Conservation (phyloP, 192 early-diverging fungal genomes). For the Neocallimastix lanati region DNA sequence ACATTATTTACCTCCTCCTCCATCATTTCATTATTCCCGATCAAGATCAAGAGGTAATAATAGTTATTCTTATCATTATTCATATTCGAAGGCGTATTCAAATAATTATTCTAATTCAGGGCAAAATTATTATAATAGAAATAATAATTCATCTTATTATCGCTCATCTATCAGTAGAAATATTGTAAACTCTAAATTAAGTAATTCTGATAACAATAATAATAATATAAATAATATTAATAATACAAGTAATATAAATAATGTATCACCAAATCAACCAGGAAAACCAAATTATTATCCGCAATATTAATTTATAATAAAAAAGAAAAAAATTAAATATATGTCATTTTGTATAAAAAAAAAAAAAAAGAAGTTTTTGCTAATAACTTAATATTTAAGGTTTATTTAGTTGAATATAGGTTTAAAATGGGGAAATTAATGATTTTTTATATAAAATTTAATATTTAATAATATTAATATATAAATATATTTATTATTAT, state of each 20-base stretch:
- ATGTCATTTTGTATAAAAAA: neutral
- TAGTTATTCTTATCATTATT: neutral
- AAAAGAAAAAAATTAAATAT: no score
- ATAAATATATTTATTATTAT: no score
- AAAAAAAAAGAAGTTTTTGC: no score
- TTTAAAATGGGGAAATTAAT: no score
- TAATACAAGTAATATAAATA: neutral
- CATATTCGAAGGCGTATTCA: neutral
- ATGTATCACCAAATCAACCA: no score
- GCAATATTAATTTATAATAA: no score
- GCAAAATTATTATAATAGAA: neutral
- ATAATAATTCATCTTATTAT: neutral
- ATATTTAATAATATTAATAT: no score
- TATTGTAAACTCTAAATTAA: neutral
- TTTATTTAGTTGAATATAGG: no score
- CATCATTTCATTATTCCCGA: neutral
- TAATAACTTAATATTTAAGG: no score
- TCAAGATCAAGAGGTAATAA: neutral
- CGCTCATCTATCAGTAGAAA: neutral
- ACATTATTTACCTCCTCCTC: neutral
- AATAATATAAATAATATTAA: neutral
- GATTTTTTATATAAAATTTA: no score
- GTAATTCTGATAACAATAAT: neutral
- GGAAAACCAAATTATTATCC: no score
- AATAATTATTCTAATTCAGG: neutral